Conservation (phyloP, 148 eudicot species). For the Vaccinium corymbosum region DNA sequence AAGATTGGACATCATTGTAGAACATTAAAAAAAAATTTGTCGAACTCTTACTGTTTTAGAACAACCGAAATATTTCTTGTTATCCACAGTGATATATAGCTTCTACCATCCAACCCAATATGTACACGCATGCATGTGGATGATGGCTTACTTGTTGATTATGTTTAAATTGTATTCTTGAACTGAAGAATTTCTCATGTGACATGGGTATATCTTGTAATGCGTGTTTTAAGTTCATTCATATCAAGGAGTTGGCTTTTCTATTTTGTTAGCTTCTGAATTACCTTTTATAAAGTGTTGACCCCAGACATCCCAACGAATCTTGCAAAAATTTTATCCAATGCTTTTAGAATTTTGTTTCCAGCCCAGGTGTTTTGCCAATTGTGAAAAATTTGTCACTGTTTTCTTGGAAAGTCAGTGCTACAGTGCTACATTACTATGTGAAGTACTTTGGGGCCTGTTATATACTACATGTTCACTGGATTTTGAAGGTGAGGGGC, state of each 20-base stretch:
- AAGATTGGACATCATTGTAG: neutral
- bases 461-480: neutral
- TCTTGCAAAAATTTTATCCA: neutral
- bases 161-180: neutral
- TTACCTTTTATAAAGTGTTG: neutral
- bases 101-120: neutral
- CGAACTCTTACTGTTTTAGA: neutral
- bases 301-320: neutral
- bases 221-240: neutral
- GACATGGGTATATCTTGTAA: neutral
- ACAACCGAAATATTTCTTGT: neutral
- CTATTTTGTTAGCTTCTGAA: neutral
- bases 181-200: neutral
- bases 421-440: neutral
- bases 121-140: neutral
- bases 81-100: neutral
- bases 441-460: neutral
- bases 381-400: neutral
- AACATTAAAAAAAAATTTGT: neutral
- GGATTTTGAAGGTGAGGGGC: neutral
- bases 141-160: neutral
- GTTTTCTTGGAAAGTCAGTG: neutral
- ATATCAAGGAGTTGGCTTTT: neutral
- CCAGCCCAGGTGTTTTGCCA: conserved; percentile 1
- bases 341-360: neutral